phyloP scores from a whole-genome alignment of 768 basidiomycete genomes.

The Jaapia argillacea region DNA sequence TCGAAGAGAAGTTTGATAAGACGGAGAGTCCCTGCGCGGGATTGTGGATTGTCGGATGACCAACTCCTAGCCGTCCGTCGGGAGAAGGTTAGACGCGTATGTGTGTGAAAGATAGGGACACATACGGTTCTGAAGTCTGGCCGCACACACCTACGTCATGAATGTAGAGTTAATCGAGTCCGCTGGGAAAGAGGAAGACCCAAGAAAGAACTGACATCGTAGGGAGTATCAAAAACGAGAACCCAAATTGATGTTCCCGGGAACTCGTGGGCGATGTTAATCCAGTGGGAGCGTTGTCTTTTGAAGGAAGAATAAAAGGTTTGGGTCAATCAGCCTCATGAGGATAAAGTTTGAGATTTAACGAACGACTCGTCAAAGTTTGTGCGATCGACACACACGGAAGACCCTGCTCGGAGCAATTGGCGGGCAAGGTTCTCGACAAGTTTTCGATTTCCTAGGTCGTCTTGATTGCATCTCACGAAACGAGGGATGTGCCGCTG shows the following conservation, averaged over 20 bases:
- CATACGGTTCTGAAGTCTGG: slow-evolving; percentile 51
- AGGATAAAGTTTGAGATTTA: not conserved
- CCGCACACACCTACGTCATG: slow-evolving; percentile 59
- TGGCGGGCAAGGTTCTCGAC: slow-evolving; percentile 53
- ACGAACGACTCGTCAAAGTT: slow-evolving; percentile 63
- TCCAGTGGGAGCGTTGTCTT: slow-evolving; percentile 73
- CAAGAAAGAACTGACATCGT: slow-evolving; percentile 40
- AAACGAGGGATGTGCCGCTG: slow-evolving; percentile 50
- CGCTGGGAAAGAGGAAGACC: slow-evolving; percentile 4
- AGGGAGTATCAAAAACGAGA: slow-evolving; percentile 71
- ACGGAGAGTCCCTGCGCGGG: slow-evolving; percentile 47
- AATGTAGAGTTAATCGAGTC: too few species aligned
- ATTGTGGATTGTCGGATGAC: slow-evolving; percentile 68
- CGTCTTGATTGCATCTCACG: slow-evolving; percentile 71
- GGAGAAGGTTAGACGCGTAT: not conserved
- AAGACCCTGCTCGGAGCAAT: slow-evolving; percentile 45
- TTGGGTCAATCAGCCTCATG: slow-evolving; percentile 8
- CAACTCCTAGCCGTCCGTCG: slow-evolving; percentile 35
- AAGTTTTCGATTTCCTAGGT: slow-evolving; percentile 54
- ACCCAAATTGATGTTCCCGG: slow-evolving; percentile 58
- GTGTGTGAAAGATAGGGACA: slow-evolving; percentile 5
- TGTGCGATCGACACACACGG: slow-evolving; percentile 73
- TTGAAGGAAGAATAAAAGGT: too few species aligned
- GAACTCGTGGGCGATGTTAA: slow-evolving; percentile 57
- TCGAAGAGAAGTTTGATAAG: slow-evolving; percentile 54